A percentile compares a stretch with the other conserved stretches of the same genome.
Evolutionary conservation across 805 yeast genomes (phyloP).

Genomic region (Teunomyces cretensis): DNA sequence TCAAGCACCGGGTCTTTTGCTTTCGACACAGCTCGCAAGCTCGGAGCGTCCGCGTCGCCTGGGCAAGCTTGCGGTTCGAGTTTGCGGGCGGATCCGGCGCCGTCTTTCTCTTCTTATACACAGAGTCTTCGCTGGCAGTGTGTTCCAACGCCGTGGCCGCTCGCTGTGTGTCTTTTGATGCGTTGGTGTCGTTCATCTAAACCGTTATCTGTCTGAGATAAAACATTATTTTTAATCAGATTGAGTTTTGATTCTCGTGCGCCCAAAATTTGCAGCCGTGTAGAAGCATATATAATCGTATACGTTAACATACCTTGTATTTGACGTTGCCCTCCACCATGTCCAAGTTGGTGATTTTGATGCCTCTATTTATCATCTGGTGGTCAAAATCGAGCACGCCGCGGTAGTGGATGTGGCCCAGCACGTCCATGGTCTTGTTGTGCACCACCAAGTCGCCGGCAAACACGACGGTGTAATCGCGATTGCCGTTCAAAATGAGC

Average conservation of each 20-base stretch:
- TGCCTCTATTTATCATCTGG: slow-evolving; percentile 30
- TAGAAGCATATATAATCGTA: background rate
- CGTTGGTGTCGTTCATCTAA: background rate
- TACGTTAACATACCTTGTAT: slow-evolving; percentile 1
- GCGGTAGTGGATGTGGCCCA: slow-evolving; percentile 21
- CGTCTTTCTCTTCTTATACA: background rate
- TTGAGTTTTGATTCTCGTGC: background rate
- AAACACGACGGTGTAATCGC: slow-evolving; percentile 25
- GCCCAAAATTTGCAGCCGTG: background rate
- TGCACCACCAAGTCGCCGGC: slow-evolving; percentile 22
- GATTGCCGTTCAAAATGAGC: slow-evolving; percentile 5
- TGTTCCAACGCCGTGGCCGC: background rate
- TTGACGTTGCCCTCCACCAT: slow-evolving; percentile 6
- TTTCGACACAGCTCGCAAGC: slow-evolving; percentile 59
- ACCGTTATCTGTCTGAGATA: background rate
- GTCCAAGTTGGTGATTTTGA: slow-evolving; percentile 24
- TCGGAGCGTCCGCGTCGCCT: slow-evolving; percentile 43
- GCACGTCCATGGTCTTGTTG: slow-evolving; percentile 16
- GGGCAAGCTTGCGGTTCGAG: slow-evolving; percentile 12
- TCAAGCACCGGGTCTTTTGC: slow-evolving; percentile 63
- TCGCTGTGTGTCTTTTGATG: background rate
- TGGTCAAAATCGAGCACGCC: slow-evolving; percentile 35
- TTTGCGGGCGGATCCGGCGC: background rate
- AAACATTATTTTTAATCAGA: no score
- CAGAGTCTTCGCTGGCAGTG: background rate